phyloP scores from a whole-genome alignment of 2,329 filamentous ascomycete genomes.

The Pestalotiopsis sp. region DNA sequence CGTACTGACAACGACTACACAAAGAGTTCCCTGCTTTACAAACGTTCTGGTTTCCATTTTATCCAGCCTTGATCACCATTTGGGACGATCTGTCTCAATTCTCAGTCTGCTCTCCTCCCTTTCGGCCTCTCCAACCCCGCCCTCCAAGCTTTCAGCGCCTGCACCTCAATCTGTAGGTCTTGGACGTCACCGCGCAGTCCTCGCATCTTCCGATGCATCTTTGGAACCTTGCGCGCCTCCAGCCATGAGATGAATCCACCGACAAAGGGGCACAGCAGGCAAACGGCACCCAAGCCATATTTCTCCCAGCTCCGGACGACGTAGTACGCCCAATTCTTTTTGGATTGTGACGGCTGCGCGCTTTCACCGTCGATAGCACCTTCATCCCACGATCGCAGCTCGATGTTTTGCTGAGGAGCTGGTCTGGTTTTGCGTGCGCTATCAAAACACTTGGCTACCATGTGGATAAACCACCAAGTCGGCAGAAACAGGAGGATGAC shows the following conservation, averaged over 20 bases:
- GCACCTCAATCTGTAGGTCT: neutral
- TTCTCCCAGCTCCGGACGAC: slow-evolving; percentile 3
- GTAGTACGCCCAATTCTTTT: slow-evolving; percentile 1
- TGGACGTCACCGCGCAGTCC: neutral
- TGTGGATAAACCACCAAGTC: neutral
- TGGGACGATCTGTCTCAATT: neutral
- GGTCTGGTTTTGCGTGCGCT: neutral
- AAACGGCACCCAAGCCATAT: neutral
- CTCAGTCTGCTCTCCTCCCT: neutral
- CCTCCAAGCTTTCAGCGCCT: neutral
- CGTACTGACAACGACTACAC: too few species aligned
- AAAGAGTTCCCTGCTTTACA: too few species aligned
- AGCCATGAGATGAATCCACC: neutral
- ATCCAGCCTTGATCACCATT: neutral
- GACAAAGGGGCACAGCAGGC: neutral
- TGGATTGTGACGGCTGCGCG: neutral
- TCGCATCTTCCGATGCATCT: neutral
- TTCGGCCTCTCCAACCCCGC: neutral
- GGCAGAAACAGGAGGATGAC: neutral
- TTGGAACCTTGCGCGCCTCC: neutral
- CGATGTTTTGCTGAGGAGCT: neutral
- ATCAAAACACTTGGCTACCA: neutral
- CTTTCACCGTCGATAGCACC: neutral
- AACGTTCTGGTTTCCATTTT: neutral
- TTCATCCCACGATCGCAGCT: neutral